phyloP scores from a whole-genome alignment of 1,284 basidiomycete species.

The Ustilago trichophora region DNA sequence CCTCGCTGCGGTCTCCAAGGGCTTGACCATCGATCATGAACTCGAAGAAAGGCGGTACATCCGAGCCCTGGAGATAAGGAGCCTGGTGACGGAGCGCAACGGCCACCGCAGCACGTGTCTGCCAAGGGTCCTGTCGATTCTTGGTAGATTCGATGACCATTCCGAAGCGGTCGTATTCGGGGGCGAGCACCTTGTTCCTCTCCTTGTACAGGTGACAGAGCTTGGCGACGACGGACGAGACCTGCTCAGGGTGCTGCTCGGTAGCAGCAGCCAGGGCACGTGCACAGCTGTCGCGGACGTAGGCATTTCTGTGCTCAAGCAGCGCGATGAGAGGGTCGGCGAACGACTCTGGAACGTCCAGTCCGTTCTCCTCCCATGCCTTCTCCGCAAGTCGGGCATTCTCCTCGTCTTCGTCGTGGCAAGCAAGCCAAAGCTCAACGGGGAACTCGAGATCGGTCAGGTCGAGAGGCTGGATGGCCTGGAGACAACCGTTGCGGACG shows the following conservation, averaged over 20 bases:
- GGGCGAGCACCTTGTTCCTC: slow-evolving; percentile 83
- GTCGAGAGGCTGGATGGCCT: slow-evolving; percentile 91
- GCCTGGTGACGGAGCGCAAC: slow-evolving; percentile 77
- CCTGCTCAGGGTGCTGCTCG: slow-evolving; percentile 77
- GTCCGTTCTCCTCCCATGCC: slow-evolving; percentile 94
- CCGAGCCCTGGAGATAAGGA: slow-evolving; percentile 74
- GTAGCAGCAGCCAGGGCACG: slow-evolving; percentile 81
- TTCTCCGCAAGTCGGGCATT: slow-evolving; percentile 83
- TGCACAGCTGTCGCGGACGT: slow-evolving; percentile 81
- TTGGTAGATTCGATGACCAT: slow-evolving; percentile 91
- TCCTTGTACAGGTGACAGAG: slow-evolving; percentile 83
- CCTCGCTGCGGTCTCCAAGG: slow-evolving; percentile 83
- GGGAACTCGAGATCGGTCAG: slow-evolving; percentile 94
- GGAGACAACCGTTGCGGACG: slow-evolving; percentile 88
- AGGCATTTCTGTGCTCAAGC: slow-evolving; percentile 81
- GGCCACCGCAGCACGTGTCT: slow-evolving; percentile 80
- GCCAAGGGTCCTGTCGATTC: slow-evolving; percentile 91
- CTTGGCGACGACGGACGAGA: slow-evolving; percentile 70
- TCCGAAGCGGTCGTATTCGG: slow-evolving; percentile 71
- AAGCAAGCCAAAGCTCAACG: slow-evolving; percentile 85
- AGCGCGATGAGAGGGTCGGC: slow-evolving; percentile 74
- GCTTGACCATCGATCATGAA: slow-evolving; percentile 87
- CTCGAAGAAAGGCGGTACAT: slow-evolving; percentile 82
- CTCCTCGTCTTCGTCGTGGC: slow-evolving; percentile 90
- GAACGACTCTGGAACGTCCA: slow-evolving; percentile 84